Percentiles rank a stretch among this genome's conserved stretches.
Evolutionary conservation across 2,329 filamentous ascomycete species (phyloP).

Genomic region (Tympanopsis confertula): DNA sequence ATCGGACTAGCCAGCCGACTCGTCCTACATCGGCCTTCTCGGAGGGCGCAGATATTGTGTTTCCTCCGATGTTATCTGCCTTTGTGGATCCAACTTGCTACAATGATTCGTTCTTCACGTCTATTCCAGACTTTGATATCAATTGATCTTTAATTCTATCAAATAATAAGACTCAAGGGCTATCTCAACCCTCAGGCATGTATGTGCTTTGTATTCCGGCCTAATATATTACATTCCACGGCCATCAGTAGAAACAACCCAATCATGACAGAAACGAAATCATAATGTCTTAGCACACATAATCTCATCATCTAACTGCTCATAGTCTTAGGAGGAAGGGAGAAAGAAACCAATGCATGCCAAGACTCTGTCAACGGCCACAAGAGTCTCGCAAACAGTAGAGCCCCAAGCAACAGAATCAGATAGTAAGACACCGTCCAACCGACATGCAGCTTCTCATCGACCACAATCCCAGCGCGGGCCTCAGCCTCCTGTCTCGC

Average conservation of each 20-base stretch:
- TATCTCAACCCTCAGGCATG: too few species aligned
- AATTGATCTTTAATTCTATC: too few species aligned
- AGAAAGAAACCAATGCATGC: slow-evolving; percentile 20
- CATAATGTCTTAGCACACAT: too few species aligned
- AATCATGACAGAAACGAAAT: too few species aligned
- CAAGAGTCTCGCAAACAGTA: slow-evolving; percentile 39
- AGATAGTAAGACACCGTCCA: slow-evolving; percentile 52
- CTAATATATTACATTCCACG: too few species aligned
- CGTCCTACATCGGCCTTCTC: not conserved
- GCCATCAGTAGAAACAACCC: too few species aligned
- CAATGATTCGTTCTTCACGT: not conserved
- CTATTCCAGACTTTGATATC: not conserved
- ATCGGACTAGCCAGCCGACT: not conserved
- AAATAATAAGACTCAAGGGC: too few species aligned
- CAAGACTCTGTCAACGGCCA: slow-evolving; percentile 44
- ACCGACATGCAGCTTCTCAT: slow-evolving; percentile 18
- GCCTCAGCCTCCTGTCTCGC: too few species aligned
- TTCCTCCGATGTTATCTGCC: not conserved
- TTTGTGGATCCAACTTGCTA: not conserved
- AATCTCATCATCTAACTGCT: too few species aligned
- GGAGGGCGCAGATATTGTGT: not conserved
- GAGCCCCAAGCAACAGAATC: slow-evolving; percentile 39
- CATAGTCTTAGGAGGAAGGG: too few species aligned
- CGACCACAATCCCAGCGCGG: not conserved
- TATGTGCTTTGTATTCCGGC: too few species aligned